A percentile compares a stretch with the other conserved stretches of the same genome.
Conservation (phyloP, 2,329 filamentous ascomycete genomes). For the Sporothrix pallida region DNA sequence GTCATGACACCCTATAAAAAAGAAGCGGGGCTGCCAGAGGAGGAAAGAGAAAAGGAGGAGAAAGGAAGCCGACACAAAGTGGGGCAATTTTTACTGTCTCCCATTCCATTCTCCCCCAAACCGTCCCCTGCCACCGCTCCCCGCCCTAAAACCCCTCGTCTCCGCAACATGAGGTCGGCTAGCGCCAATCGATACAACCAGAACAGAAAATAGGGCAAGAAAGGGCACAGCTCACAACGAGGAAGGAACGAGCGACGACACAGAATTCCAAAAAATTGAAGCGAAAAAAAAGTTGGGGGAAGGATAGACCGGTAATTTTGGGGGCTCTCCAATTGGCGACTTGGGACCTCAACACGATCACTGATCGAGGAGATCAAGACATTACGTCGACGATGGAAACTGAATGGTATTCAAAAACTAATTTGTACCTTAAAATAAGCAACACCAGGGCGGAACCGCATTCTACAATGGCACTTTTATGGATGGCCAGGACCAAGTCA, state of each 20-base stretch:
- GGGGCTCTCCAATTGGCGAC: conserved; percentile 17
- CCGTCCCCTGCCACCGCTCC: not conserved
- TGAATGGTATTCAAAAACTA: not conserved
- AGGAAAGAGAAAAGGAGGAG: conserved; percentile 22
- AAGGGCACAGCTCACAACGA: not conserved
- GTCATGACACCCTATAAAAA: conserved; percentile 12
- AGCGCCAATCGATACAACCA: not conserved
- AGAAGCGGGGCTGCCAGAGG: conserved; percentile 3
- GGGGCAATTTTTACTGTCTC: conserved; percentile 20
- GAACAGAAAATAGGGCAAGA: too few relatives aligned
- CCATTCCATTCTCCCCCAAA: conserved; percentile 12
- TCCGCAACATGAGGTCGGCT: conserved; percentile 28
- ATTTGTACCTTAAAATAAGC: not conserved
- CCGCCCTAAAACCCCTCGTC: conserved; percentile 32
- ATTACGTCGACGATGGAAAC: not conserved
- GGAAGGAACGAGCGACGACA: not conserved
- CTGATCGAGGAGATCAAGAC: not conserved
- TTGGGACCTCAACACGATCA: too few relatives aligned
- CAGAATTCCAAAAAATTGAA: not conserved
- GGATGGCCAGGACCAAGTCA: not conserved
- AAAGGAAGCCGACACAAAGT: conserved; percentile 20
- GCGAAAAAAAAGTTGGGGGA: conserved; percentile 6
- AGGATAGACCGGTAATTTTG: not conserved
- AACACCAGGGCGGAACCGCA: not conserved
- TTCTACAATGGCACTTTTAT: too few relatives aligned